These are phyloP conservation scores for Choanephora cucurbitarum DNA, from an alignment of 371 early-diverging fungal genomes.

Conservation along the genomic window DNA sequence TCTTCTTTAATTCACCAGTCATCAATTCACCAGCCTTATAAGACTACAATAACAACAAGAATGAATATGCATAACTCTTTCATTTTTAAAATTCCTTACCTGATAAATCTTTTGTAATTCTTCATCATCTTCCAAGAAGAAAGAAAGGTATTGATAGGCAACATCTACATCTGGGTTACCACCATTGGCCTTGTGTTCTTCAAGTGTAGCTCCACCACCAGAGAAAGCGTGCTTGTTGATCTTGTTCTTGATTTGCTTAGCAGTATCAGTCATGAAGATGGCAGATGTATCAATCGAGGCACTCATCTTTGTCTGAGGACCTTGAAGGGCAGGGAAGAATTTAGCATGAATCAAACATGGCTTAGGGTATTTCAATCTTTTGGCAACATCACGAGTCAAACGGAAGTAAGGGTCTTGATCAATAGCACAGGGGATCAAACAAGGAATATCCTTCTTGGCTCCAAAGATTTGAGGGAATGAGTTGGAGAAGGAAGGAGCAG, in stretches of 20 bases:
- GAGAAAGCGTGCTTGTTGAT: slow-evolving; percentile 95
- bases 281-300: slow-evolving; percentile 92
- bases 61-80: too few relatives aligned
- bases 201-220: slow-evolving; percentile 94
- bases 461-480: slow-evolving; percentile 97
- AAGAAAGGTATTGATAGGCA: slow-evolving; percentile 94
- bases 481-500: slow-evolving; percentile 95
- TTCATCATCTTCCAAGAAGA: slow-evolving; percentile 97
- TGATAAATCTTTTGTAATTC: slow-evolving; percentile 78
- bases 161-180: slow-evolving; percentile 99
- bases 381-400: slow-evolving; percentile 97
- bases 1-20: slow-evolving; percentile 93
- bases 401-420: slow-evolving; percentile 99
- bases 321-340: slow-evolving; percentile 98
- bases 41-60: slow-evolving; percentile 25
- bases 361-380: slow-evolving; percentile 94
- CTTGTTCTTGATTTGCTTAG: slow-evolving; percentile 97
- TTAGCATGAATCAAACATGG: slow-evolving; percentile 94
- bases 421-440: slow-evolving; percentile 98
- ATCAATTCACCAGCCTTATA: slow-evolving; percentile 92
- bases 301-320: slow-evolving; percentile 98
- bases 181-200: slow-evolving; percentile 89
- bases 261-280: slow-evolving; percentile 95
- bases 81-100: too few relatives aligned
- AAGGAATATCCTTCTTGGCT: slow-evolving; percentile 85